These are phyloP conservation scores for Sophora flavescens DNA, from an alignment of 306 rosid species.

Conservation along the genomic window DNA sequence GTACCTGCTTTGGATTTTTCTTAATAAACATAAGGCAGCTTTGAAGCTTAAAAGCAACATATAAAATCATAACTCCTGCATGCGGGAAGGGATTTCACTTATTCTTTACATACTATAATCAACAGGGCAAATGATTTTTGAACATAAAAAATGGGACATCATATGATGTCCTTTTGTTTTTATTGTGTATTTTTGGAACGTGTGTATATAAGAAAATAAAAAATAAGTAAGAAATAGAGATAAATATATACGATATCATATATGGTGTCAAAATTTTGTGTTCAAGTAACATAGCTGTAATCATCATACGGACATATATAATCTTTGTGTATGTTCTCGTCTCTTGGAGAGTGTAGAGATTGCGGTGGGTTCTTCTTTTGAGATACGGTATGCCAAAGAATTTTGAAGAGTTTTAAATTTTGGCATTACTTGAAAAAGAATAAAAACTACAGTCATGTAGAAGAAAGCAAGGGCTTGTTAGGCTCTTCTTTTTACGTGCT, in stretches of 20 bases:
- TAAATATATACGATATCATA: no score
- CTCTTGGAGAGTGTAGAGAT: conserved; percentile 50
- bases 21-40: conserved; percentile 33
- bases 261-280: no score
- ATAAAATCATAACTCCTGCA: conserved; percentile 51
- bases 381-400: conserved; percentile 47
- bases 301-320: conserved; percentile 26
- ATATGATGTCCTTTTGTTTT: no score
- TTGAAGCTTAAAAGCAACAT: conserved; percentile 37
- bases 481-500: conserved; percentile 59
- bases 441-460: conserved; percentile 26
- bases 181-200: no score
- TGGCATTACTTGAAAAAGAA: conserved; percentile 43
- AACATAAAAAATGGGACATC: no score
- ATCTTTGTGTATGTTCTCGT: conserved; percentile 32
- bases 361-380: conserved; percentile 76
- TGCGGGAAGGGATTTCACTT: conserved; percentile 51
- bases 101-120: conserved; percentile 21
- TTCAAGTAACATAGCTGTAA: no score
- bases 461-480: conserved; percentile 35
- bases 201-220: no score
- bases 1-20: conserved; percentile 34
- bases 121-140: no score
- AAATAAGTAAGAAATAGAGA: no score
- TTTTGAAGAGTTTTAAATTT: conserved; percentile 36